Conservation (phyloP, 1,284 basidiomycete species). For the Puccinia brachypodii region DNA sequence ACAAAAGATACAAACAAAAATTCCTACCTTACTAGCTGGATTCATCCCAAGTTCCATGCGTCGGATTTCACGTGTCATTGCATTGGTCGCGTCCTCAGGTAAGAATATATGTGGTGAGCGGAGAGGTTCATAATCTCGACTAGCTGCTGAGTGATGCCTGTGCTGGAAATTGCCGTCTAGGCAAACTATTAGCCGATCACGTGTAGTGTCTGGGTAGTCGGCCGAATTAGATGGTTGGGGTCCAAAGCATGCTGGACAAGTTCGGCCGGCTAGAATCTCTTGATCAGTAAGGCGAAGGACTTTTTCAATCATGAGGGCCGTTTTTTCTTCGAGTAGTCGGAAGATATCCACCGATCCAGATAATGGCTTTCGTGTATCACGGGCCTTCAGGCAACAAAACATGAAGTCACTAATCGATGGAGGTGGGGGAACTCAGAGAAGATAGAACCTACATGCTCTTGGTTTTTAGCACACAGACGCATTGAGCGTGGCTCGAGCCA, state of each 20-base stretch:
- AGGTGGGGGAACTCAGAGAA: not conserved
- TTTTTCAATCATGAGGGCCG: not conserved
- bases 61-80: not conserved
- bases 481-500: not conserved
- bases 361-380: not conserved
- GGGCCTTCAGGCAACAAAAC: not conserved
- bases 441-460: not conserved
- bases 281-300: not conserved
- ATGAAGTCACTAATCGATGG: not conserved
- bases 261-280: not conserved
- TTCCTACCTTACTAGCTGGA: not conserved
- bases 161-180: slow-evolving; percentile 17
- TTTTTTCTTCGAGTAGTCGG: not conserved
- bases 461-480: not conserved
- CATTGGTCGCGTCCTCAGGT: not conserved
- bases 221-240: not conserved
- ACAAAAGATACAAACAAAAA: not conserved
- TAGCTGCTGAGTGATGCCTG: not conserved
- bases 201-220: not conserved
- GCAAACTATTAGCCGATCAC: not conserved
- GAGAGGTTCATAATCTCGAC: not conserved
- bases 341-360: not conserved
- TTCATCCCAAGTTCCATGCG: not conserved
- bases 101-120: not conserved
- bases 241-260: slow-evolving; percentile 14